Evolutionary conservation across 352 stramenopile genomes (phyloP).

Genomic region (Phytopythium montanum): DNA sequence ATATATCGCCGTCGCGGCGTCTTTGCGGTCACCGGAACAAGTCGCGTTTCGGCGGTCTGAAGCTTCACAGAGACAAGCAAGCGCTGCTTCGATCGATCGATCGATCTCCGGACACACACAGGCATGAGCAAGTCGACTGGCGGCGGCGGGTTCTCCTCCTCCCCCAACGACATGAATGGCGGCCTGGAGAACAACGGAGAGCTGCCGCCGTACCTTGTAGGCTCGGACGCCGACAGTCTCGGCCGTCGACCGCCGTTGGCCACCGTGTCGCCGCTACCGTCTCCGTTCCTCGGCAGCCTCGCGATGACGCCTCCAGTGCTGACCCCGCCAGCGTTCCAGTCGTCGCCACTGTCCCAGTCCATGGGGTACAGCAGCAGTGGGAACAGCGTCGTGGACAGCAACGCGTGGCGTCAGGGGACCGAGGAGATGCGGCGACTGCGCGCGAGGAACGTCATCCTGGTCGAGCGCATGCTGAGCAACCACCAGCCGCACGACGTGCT

Average conservation of each 20-base stretch:
- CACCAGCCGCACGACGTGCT: slow-evolving; percentile 54
- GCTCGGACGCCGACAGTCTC: not conserved
- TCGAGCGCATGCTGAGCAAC: slow-evolving; percentile 55
- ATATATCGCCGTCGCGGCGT: slow-evolving; percentile 2
- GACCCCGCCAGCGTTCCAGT: not conserved
- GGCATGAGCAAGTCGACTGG: not conserved
- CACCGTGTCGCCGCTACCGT: slow-evolving; percentile 3
- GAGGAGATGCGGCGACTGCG: slow-evolving; percentile 20
- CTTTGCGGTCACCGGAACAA: slow-evolving; percentile 3
- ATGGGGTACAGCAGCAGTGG: not conserved
- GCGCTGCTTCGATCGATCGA: not conserved
- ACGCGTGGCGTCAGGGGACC: slow-evolving; percentile 5
- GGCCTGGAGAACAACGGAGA: slow-evolving; percentile 2
- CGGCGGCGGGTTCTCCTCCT: not conserved
- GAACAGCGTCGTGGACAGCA: not conserved
- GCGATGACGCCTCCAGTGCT: not conserved
- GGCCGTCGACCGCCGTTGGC: not conserved
- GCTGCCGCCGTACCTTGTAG: slow-evolving; percentile 1
- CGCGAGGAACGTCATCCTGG: slow-evolving; percentile 34
- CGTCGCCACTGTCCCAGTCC: not conserved
- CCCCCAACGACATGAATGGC: not conserved
- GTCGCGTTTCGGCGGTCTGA: slow-evolving; percentile 2
- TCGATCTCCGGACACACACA: not conserved
- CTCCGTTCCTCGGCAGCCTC: not conserved
- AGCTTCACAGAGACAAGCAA: slow-evolving; percentile 4